A percentile compares a stretch with the other conserved stretches of the same genome.
Conservation (phyloP, 805 yeast species). For the Saturnispora saitoi region DNA sequence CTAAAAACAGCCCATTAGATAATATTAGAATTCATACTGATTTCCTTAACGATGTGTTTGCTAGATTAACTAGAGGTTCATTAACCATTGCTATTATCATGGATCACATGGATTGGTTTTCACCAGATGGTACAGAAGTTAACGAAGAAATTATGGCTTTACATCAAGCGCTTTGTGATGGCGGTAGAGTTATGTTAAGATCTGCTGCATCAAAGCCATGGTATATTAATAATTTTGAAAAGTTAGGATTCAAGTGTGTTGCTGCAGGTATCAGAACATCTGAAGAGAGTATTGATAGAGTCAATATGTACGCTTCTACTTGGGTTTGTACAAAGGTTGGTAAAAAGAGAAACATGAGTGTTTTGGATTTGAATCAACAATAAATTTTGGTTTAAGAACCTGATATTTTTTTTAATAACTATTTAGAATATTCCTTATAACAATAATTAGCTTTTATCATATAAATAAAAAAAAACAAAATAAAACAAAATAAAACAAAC, state of each 20-base stretch:
- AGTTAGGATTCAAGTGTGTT: constrained; percentile 55
- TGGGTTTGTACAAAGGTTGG: constrained; percentile 64
- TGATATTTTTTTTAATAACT: not conserved
- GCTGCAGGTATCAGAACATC: constrained; percentile 61
- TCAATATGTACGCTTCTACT: constrained; percentile 83
- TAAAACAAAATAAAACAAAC: not conserved
- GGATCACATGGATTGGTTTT: constrained; percentile 94
- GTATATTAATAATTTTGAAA: constrained; percentile 65
- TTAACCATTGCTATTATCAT: constrained; percentile 72
- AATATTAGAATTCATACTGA: constrained; percentile 74
- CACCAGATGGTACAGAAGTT: constrained; percentile 56
- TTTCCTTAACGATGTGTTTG: constrained; percentile 65
- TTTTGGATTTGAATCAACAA: constrained; percentile 25
- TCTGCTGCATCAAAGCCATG: constrained; percentile 70
- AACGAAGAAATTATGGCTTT: constrained; percentile 57
- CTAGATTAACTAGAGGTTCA: constrained; percentile 51
- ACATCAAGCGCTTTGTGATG: constrained; percentile 49
- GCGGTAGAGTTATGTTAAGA: constrained; percentile 70
- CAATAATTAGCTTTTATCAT: not conserved
- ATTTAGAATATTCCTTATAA: too few species aligned
- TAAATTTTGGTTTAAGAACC: not conserved
- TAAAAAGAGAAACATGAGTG: constrained; percentile 42
- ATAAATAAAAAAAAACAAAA: not conserved
- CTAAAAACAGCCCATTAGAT: constrained; percentile 46
- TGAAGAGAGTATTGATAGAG: constrained; percentile 65